Evolutionary conservation across 2,329 filamentous ascomycete genomes (phyloP).

Genomic region (Myriangium duriaei): DNA sequence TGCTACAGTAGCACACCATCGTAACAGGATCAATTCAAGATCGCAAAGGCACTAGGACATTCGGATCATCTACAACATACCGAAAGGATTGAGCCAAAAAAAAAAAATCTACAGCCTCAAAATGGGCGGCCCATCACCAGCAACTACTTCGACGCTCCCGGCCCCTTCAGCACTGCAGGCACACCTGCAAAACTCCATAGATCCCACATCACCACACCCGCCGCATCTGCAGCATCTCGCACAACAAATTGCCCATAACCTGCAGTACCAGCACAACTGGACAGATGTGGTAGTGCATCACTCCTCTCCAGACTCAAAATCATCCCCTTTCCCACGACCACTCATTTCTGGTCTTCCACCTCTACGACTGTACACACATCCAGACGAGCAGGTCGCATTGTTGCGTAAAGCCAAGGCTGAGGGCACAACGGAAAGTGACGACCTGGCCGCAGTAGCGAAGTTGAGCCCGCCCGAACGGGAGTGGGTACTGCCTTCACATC

Average conservation of each 20-base stretch:
- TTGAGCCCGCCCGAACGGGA: conserved; percentile 40
- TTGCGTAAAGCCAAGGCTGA: conserved; percentile 41
- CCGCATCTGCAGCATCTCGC: conserved; percentile 37
- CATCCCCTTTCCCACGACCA: conserved; percentile 40
- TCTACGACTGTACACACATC: conserved; percentile 61
- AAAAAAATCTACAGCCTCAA: background rate
- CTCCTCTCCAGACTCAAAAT: conserved; percentile 25
- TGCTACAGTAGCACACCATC: too few relatives aligned
- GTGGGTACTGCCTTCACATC: conserved; percentile 64
- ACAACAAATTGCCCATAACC: conserved; percentile 53
- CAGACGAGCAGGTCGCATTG: conserved; percentile 67
- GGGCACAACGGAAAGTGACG: conserved; percentile 18
- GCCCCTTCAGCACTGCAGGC: conserved; percentile 14
- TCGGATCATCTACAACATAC: too few relatives aligned
- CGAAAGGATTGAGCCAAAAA: too few relatives aligned
- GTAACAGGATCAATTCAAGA: too few relatives aligned
- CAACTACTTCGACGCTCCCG: too few relatives aligned
- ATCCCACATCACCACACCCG: conserved; percentile 12
- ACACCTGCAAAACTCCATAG: conserved; percentile 10
- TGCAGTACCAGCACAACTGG: conserved; percentile 68
- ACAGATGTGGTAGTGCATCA: conserved; percentile 45
- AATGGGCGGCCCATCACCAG: background rate
- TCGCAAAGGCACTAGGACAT: too few relatives aligned
- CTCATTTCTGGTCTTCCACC: conserved; percentile 63
- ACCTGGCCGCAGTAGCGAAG: conserved; percentile 7